A percentile compares a stretch with the other conserved stretches of the same genome.
phyloP scores from a whole-genome alignment of 305 asterid species.

The Nicotiana rustica region DNA sequence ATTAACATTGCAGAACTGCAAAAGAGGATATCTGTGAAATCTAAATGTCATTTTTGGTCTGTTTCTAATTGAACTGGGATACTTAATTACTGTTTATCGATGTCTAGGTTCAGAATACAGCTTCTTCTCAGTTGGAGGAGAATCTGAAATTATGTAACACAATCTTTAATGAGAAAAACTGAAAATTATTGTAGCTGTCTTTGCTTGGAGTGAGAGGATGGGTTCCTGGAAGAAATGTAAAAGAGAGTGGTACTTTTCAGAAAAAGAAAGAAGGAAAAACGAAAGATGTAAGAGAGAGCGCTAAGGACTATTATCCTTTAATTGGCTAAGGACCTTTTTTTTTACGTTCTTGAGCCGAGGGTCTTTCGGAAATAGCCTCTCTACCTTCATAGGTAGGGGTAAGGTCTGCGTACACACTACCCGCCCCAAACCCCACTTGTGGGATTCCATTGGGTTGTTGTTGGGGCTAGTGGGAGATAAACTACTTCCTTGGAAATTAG shows the following conservation, averaged over 20 bases:
- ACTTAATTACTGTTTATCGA: not conserved
- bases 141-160: not conserved
- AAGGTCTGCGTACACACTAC: too few relatives aligned
- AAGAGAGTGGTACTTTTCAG: slow-evolving; percentile 3
- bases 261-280: not conserved
- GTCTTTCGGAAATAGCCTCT: too few relatives aligned
- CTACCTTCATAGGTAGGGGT: too few relatives aligned
- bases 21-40: slow-evolving; percentile 7
- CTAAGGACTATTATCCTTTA: not conserved
- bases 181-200: not conserved
- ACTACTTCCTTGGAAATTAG: not conserved
- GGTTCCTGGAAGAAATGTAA: not conserved
- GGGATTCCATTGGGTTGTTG: too few relatives aligned
- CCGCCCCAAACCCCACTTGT: too few relatives aligned
- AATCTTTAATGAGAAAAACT: not conserved
- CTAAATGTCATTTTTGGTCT: not conserved
- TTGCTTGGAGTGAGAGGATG: not conserved
- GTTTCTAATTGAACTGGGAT: slow-evolving; percentile 25
- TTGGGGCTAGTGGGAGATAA: not conserved
- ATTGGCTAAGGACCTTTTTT: not conserved
- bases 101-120: not conserved
- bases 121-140: not conserved
- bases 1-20: not conserved
- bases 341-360: too few relatives aligned
- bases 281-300: not conserved